Conservation (phyloP, 176 grass and related monocot species). For the maize (Zea mays) region DNA sequence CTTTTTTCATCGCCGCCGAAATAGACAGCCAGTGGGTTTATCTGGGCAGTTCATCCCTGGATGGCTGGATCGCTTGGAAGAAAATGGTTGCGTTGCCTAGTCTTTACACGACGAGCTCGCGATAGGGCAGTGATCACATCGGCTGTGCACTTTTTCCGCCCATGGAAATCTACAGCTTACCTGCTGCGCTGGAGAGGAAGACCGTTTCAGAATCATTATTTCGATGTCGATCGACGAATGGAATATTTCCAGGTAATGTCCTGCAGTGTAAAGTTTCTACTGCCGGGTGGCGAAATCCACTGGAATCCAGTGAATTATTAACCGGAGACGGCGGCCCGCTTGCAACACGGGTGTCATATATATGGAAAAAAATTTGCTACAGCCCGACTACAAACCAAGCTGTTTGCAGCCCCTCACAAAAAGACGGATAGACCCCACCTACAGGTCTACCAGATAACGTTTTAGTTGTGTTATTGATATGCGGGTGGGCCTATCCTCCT, state of each 20-base stretch:
- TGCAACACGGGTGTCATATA: too few species aligned
- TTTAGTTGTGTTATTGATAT: too few species aligned
- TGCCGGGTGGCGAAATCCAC: not conserved
- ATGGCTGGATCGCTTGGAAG: not conserved
- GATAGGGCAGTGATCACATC: slow-evolving; percentile 12
- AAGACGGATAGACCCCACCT: too few species aligned
- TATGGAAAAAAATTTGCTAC: too few species aligned
- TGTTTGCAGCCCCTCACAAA: too few species aligned
- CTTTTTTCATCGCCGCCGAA: not conserved
- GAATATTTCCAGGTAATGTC: not conserved
- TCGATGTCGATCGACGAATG: not conserved
- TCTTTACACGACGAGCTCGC: slow-evolving; percentile 11
- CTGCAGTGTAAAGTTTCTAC: slow-evolving; percentile 27
- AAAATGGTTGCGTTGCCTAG: not conserved
- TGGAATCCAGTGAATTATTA: not conserved
- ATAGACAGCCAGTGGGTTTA: not conserved
- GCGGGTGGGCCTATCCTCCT: too few species aligned
- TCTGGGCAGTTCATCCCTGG: not conserved
- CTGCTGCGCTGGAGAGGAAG: not conserved
- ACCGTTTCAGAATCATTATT: not conserved
- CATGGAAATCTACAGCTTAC: not conserved
- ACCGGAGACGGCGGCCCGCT: not conserved
- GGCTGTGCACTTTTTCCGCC: slow-evolving; percentile 11
- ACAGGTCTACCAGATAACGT: too few species aligned
- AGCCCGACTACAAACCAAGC: too few species aligned